Conservation (phyloP, 305 asterid species). For the Fraxinus baroniana region DNA sequence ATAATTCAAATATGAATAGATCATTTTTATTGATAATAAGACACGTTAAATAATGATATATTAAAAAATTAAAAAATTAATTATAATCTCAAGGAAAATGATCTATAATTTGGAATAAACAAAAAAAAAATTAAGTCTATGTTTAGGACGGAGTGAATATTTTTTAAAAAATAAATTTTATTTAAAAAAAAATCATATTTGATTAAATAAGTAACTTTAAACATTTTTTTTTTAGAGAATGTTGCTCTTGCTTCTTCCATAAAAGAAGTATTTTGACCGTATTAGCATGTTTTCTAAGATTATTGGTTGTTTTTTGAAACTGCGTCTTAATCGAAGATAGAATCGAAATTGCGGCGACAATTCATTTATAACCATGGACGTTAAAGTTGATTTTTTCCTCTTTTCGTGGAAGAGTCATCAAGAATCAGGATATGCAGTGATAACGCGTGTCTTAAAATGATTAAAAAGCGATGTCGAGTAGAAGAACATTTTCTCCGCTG, state of each 20-base stretch:
- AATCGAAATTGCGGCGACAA: background rate
- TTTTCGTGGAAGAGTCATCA: background rate
- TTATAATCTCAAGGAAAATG: background rate
- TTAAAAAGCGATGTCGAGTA: background rate
- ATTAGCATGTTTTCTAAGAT: background rate
- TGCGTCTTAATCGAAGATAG: background rate
- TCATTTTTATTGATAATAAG: no score
- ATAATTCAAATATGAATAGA: no score
- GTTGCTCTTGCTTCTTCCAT: background rate
- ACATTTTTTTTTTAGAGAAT: background rate
- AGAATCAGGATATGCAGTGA: background rate
- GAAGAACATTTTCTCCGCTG: background rate
- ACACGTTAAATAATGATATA: background rate
- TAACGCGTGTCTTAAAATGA: background rate
- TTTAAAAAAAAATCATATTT: background rate
- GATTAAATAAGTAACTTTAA: background rate
- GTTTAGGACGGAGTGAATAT: background rate
- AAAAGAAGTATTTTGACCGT: background rate
- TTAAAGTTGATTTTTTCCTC: background rate
- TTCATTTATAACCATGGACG: background rate
- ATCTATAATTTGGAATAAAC: no score
- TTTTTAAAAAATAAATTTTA: no score
- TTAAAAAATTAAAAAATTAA: no score
- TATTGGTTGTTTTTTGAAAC: background rate
- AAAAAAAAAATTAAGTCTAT: no score